Evolutionary conservation across 1,284 basidiomycete genomes (phyloP), one percentile per base, ranked within the genome.

Genomic region (Irpex rosettiformis): DNA sequence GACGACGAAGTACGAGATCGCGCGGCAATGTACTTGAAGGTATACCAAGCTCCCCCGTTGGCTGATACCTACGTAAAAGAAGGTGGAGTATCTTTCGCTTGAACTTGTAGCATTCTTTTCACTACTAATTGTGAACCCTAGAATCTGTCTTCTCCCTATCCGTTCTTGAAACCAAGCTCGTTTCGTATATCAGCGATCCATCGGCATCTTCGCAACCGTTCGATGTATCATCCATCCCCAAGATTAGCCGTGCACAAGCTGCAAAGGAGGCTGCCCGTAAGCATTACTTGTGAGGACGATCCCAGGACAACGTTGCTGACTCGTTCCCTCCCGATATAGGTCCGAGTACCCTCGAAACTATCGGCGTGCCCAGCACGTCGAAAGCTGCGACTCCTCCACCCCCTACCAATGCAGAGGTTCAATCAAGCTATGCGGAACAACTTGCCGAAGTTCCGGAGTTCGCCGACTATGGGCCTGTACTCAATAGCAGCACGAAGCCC

Each of bases 1-100:
- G 97, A 99, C 63, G 97, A 99, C 70, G 97, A 99, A 79, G 97
- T 99, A 61, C 88, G 97, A 56, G 97, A 99, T 73, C 91, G 97
- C 60, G 97, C 96, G 4, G 94, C 96, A 8, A 84, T 99, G 75
- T 98, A 97, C 74, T 82, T 97, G 61, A 89, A 86, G 75, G 82
- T 93, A 5, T 85, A 98, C 67, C 83, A 89, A 64, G 91, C 93
- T 71, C 85, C 90, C 63, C 75, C 82, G 13, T 78, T 99, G 58
- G 93, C 93, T 4, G 86, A 93, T 66, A 83, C 84, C 30, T 96
- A 96, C 69, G 86, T 98, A 63, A 94, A 92, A 76, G 94, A 98
- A 76, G 95, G 95, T 91, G 62, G 58, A 81, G 68, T 3, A 4
- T 16, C 25, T 33, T 58, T 49, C 49, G 54, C 21, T 48, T 54